Conservation (phyloP, 257 asterid genomes). For the Solanum peruvianum region DNA sequence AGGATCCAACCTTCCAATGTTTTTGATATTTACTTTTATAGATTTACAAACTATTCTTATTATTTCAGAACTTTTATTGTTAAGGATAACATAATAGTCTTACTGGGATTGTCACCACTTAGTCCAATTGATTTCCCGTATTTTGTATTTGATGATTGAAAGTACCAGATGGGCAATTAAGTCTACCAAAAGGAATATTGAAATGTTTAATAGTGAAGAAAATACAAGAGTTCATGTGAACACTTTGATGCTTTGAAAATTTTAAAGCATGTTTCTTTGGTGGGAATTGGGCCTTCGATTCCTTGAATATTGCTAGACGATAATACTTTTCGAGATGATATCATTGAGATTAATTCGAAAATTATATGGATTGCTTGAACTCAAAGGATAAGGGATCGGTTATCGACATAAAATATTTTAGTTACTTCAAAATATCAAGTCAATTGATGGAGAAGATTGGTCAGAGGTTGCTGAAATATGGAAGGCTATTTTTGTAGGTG, state of each 20-base stretch:
- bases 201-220: not conserved
- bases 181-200: not conserved
- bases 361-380: constrained; percentile 2
- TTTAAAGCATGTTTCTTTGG: too few relatives aligned
- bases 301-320: too few relatives aligned
- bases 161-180: not conserved
- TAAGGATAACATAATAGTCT: too few relatives aligned
- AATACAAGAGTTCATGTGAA: too few relatives aligned
- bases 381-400: not conserved
- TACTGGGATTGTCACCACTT: not conserved
- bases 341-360: not conserved
- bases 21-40: too few relatives aligned
- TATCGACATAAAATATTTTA: constrained; percentile 6
- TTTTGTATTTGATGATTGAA: not conserved
- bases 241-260: too few relatives aligned
- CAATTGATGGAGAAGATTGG: constrained; percentile 5
- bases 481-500: too few relatives aligned
- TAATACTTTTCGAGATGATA: too few relatives aligned
- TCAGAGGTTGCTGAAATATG: constrained; percentile 1
- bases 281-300: too few relatives aligned
- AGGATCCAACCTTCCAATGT: too few relatives aligned
- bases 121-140: not conserved
- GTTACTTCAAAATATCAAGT: not conserved
- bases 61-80: too few relatives aligned
- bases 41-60: too few relatives aligned